Evolutionary conservation across 139 green algal genomes (phyloP), one percentile per base, ranked within the genome.

Genomic region (Tetraselmis chui): DNA sequence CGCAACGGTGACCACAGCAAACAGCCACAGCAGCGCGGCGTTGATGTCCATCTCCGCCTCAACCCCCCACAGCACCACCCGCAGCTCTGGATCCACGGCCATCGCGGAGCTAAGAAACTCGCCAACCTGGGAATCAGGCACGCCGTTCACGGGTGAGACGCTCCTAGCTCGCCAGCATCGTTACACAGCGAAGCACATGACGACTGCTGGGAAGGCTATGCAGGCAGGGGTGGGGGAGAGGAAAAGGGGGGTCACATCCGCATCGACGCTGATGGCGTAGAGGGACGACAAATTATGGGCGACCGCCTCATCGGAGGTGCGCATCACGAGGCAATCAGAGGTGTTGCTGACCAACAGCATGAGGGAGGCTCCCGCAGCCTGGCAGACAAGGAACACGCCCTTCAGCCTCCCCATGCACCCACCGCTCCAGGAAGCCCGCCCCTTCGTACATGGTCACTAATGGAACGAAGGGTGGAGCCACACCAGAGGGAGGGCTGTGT

Each of bases 1-100:
- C 30, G 45, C 45, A 67, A 95, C 80, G 0, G 87, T 92, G 1
- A 78, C 86, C 2, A 94, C 89, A n/a, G 93, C 93, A 81, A 97
- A 84, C 1, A 92, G 1, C 86, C 86, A 95, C 5, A 97, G 81
- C 25, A 91, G 59, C 18, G 83, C 23, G 0, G 84, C 81, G 75
- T 88, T 89, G 18, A 77, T 58, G 80, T 95, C 93, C 25, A 92
- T 77, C 45, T 67, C 45, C 45, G 45, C 45, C 45, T 5, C 5
- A 5, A 67, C 45, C 5, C 45, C 45, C 45, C 45, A 67, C 45
- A 67, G 45, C 45, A 67, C 45, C 45, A 67, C 45, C 11, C 45
- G 45, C 45, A 67, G 45, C 45, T 18, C 11, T 18, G 45, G 45
- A 25, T 67, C 45, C 18, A 18, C 45, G 18, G 45, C 45, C 45